phyloP scores from a whole-genome alignment of 257 asterid species.

The Parsonsia alboflavescens region DNA sequence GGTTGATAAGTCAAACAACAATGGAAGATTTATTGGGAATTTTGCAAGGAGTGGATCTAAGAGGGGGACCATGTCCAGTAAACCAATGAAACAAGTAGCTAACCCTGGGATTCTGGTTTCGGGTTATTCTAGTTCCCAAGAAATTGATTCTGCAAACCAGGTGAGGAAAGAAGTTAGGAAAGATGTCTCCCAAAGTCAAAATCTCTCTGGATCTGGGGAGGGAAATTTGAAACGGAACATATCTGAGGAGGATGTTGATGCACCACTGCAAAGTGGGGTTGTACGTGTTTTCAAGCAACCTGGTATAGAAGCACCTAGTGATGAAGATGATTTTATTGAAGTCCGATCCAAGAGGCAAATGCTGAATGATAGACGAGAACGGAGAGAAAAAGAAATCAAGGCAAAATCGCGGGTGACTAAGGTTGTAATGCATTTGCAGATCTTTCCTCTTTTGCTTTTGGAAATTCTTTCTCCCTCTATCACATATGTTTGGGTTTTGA shows the following conservation, averaged over 20 bases:
- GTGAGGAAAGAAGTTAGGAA: slow-evolving; percentile 35
- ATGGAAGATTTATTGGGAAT: slow-evolving; percentile 42
- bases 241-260: slow-evolving; percentile 80
- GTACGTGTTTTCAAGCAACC: slow-evolving; percentile 86
- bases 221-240: slow-evolving; percentile 46
- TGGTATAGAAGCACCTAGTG: slow-evolving; percentile 92
- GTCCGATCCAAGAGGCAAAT: slow-evolving; percentile 96
- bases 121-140: slow-evolving; percentile 34
- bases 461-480: slow-evolving; percentile 8
- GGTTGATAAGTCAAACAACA: slow-evolving; percentile 42
- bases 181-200: slow-evolving; percentile 28
- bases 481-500: neutral
- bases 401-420: slow-evolving; percentile 57
- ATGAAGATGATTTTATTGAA: slow-evolving; percentile 94
- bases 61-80: slow-evolving; percentile 56
- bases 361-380: slow-evolving; percentile 91
- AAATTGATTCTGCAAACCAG: slow-evolving; percentile 38
- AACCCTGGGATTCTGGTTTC: slow-evolving; percentile 39
- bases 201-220: slow-evolving; percentile 35
- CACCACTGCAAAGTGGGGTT: slow-evolving; percentile 94
- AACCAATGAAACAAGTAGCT: slow-evolving; percentile 40
- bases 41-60: slow-evolving; percentile 71
- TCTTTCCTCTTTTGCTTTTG: neutral
- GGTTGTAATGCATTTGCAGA: slow-evolving; percentile 39
- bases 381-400: slow-evolving; percentile 83